Base-by-base conservation (phyloP, 257 asterid species). In the Scutellaria minor region DNA sequence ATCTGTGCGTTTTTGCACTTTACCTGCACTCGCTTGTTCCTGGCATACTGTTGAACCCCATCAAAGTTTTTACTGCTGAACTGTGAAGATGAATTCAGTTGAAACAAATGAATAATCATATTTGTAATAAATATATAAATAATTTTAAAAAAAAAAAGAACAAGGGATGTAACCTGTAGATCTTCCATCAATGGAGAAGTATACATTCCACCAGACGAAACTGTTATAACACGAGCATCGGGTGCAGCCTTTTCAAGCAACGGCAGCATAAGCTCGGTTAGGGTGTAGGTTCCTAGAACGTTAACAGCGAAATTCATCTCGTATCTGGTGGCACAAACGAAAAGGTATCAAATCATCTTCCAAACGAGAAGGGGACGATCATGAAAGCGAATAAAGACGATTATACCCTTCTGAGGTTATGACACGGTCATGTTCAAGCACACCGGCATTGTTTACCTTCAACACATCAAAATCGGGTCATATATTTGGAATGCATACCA, bases 151-250 rank as follows among this genome's bases (percentile, higher is more conserved):
- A n/a, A 22, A 55, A 50, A 20, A 39, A 50, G 31, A 39, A 14
- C n/a, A 42, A 14, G 58, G 64, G 3, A 31, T 31, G 41, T 52
- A 66, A 81, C 98, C 83, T 94, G 95, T 51, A 91, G 71, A 85
- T 94, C 95, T 31, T 87, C 88, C 46, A 70, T 81, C 79, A 94
- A 80, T 73, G 97, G 99, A 64, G 88, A 47, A n/a, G 97, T 81
- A 56, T 94, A 94, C 99, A 94, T 94, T 82, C 99, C 99, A 6
- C 97, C 99, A 0, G 97, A 89, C 52, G 99, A 47, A 78, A 94
- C 97, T 47, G 96, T 91, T 75, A 94, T 88, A 46, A 94, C 99
- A 68, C 96, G 97, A 42, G 99, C 97, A 89, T 91, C 92, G 3
- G 98, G 97, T 18, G 87, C 87, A 68, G 95, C 95, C 80, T 94